A percentile compares a stretch with the other conserved stretches of the same genome.
phyloP scores from a whole-genome alignment of 305 asterid species.

The Solanum hybrid region DNA sequence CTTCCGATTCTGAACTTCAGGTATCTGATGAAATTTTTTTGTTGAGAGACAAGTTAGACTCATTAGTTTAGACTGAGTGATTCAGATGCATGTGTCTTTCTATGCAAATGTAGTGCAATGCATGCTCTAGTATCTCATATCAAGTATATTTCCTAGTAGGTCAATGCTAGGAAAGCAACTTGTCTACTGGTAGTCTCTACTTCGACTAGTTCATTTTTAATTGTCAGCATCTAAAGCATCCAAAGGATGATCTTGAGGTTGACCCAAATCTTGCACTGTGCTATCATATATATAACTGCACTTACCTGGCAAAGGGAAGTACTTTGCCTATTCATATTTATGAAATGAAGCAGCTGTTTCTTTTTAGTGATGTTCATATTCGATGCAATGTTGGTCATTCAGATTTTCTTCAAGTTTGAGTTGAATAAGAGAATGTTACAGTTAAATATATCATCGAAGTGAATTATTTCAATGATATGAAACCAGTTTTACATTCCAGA shows the following conservation, averaged over 20 bases:
- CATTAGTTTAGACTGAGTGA: not conserved
- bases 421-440: not conserved
- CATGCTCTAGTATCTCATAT: not conserved
- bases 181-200: not conserved
- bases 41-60: not conserved
- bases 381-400: not conserved
- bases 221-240: not conserved
- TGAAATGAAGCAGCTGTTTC: not conserved
- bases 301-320: not conserved
- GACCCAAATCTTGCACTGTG: not conserved
- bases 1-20: not conserved
- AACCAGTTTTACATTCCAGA: not conserved
- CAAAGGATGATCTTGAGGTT: not conserved
- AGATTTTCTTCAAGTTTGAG: not conserved
- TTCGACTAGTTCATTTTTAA: not conserved
- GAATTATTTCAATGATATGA: not conserved
- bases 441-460: not conserved
- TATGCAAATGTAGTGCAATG: not conserved
- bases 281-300: not conserved
- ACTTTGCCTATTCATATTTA: not conserved
- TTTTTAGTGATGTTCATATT: not conserved
- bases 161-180: not conserved
- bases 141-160: not conserved
- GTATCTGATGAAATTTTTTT: not conserved
- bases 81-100: not conserved